Evolutionary conservation across 75 land plant species (phyloP), one percentile per base, ranked within the genome.

Genomic region (Selaginella moellendorffii): DNA sequence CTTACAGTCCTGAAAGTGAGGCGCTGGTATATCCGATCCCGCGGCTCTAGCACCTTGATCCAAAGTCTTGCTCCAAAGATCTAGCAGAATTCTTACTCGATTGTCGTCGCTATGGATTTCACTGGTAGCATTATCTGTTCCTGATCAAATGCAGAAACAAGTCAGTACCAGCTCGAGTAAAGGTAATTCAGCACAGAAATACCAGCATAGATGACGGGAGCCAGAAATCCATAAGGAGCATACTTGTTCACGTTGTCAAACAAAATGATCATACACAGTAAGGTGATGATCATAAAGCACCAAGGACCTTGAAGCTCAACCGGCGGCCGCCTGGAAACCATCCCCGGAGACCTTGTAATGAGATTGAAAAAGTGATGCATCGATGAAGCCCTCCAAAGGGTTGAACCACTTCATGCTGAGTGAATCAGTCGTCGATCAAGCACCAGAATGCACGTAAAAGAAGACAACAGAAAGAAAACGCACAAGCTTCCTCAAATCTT

Each of bases 1-100:
- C n/a, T 8, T 56, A 19, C 59, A 56, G n/a, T 56, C 24, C n/a
- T 56, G 25, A 19, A 56, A 21, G 59, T 56, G 59, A 21, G 59
- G 59, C n/a, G 59, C 23, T 19, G 8, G 24, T 9, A 19, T 5
- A 21, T 5, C 59, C 18, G 10, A 8, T 56, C 21, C 17, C 21
- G 5, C 8, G n/a, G 59, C 5, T 56, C 24, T 56, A 25, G 8
- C 8, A 8, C 9, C 21, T 56, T 8, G 59, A 21, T 21, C 9
- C 5, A 21, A 56, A 8, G 5, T 21, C 24, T 56, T 56, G 51
- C n/a, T 56, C 59, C 59, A 56, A 9, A 56, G 59, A 8, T 56
- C 59, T n/a, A 56, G 19, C 2, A 56, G 59, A 21, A 56, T 56
- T 8, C 24, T 24, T 8, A 56, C 19, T 9, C 59, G 19, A 21